A percentile compares a stretch with the other conserved stretches of the same genome.
phyloP scores from a whole-genome alignment of 1,284 basidiomycete genomes.

The Ganoderma sinense region DNA sequence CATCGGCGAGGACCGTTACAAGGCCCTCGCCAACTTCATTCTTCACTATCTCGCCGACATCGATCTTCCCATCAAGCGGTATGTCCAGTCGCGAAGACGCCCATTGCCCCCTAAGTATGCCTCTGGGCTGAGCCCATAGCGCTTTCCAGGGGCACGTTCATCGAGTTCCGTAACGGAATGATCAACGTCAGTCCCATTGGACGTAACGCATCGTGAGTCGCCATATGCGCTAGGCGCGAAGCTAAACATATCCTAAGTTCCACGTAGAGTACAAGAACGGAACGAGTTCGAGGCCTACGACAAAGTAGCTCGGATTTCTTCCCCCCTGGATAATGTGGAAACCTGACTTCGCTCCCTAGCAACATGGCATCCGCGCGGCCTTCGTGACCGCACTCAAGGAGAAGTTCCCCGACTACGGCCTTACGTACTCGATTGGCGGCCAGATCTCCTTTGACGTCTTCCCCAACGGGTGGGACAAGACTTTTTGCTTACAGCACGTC shows the following conservation, averaged over 20 bases:
- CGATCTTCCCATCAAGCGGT: conserved; percentile 97
- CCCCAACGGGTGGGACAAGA: conserved; percentile 97
- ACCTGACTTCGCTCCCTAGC: conserved; percentile 36
- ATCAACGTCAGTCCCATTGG: conserved; percentile 97
- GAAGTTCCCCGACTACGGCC: conserved; percentile 85
- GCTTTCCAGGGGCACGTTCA: conserved; percentile 83
- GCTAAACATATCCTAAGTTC: no score
- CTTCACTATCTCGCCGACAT: conserved; percentile 92
- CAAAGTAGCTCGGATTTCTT: conserved; percentile 52
- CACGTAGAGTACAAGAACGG: conserved; percentile 79
- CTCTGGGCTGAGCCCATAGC: neutral
- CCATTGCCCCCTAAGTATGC: neutral
- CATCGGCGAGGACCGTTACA: conserved; percentile 95
- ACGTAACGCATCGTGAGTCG: conserved; percentile 87
- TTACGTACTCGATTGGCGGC: conserved; percentile 96
- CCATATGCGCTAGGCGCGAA: neutral
- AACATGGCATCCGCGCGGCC: conserved; percentile 73
- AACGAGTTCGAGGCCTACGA: conserved; percentile 83
- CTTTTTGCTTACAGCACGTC: conserved; percentile 87
- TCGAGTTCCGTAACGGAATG: conserved; percentile 98
- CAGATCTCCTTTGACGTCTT: conserved; percentile 98
- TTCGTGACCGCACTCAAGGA: conserved; percentile 85
- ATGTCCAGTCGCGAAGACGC: neutral
- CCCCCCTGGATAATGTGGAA: neutral
- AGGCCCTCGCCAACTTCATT: conserved; percentile 92